Conservation (phyloP, 495 filamentous ascomycete species). For the Astrothelium subdiscretum region DNA sequence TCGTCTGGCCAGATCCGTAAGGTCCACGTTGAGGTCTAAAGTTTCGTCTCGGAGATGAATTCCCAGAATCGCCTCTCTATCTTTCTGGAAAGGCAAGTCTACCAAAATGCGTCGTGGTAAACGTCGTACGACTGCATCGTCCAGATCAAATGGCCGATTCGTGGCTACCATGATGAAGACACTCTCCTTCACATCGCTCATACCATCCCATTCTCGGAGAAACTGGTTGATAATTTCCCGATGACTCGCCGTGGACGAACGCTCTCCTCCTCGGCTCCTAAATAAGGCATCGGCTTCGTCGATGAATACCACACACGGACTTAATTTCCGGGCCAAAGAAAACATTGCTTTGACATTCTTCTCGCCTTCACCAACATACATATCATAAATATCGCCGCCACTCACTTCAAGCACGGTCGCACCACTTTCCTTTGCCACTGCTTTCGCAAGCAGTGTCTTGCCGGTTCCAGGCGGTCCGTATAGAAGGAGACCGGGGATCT, state of each 20-base stretch:
- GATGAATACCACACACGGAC: constrained; percentile 91
- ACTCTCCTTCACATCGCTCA: constrained; percentile 53
- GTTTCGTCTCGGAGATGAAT: constrained; percentile 76
- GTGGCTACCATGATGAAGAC: constrained; percentile 99
- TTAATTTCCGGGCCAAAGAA: constrained; percentile 76
- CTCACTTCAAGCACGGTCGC: constrained; percentile 70
- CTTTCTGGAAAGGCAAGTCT: constrained; percentile 69
- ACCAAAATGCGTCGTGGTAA: constrained; percentile 77
- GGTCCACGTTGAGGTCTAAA: constrained; percentile 55
- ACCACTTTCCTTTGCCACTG: constrained; percentile 87
- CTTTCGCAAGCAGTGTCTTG: constrained; percentile 90
- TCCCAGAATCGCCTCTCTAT: constrained; percentile 65
- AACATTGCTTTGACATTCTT: constrained; percentile 96
- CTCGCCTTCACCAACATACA: constrained; percentile 91
- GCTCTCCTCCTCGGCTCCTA: constrained; percentile 51
- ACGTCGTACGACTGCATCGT: constrained; percentile 81
- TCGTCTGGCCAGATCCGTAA: constrained; percentile 55
- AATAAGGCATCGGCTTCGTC: constrained; percentile 95
- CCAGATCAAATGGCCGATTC: constrained; percentile 87
- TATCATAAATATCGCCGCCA: constrained; percentile 79
- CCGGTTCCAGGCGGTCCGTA: constrained; percentile 95
- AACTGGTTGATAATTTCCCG: constrained; percentile 97
- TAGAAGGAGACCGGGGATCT: constrained; percentile 77
- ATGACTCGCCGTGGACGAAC: constrained; percentile 51
- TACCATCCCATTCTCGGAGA: constrained; percentile 93